Percentiles rank a stretch among this genome's conserved stretches.
phyloP scores from a whole-genome alignment of 192 early-diverging fungal species.

The Coemansia sp. region DNA sequence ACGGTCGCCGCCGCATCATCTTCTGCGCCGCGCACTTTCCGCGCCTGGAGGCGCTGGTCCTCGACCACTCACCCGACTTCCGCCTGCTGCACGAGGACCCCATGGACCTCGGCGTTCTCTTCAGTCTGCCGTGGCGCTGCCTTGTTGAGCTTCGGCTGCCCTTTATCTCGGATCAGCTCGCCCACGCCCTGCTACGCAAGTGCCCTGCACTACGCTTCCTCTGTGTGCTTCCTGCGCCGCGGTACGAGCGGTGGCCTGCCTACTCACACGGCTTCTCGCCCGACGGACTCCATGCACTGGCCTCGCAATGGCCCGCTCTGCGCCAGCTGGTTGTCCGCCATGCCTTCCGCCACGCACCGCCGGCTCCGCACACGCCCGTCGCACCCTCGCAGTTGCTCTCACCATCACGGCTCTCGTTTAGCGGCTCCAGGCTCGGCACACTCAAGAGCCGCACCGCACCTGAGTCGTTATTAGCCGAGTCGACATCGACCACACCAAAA shows the following conservation, averaged over 20 bases:
- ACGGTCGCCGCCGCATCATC: slow-evolving; percentile 26
- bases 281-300: slow-evolving; percentile 27
- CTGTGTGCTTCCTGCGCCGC: slow-evolving; percentile 36
- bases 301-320: slow-evolving; percentile 35
- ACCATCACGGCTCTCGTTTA: slow-evolving; percentile 29
- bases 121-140: slow-evolving; percentile 37
- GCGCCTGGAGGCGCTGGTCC: slow-evolving; percentile 31
- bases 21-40: slow-evolving; percentile 52
- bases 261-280: slow-evolving; percentile 44
- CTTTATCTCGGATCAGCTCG: slow-evolving; percentile 37
- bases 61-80: slow-evolving; percentile 47
- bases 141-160: slow-evolving; percentile 46
- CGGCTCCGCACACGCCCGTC: not conserved
- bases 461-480: not conserved
- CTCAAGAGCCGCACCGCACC: not conserved
- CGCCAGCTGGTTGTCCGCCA: slow-evolving; percentile 40
- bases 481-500: not conserved
- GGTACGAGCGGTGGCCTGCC: slow-evolving; percentile 49
- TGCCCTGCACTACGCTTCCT: slow-evolving; percentile 42
- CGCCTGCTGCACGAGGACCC: slow-evolving; percentile 16
- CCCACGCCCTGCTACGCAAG: slow-evolving; percentile 27
- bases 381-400: slow-evolving; percentile 9
- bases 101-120: slow-evolving; percentile 43
- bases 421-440: slow-evolving; percentile 17
- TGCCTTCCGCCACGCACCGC: slow-evolving; percentile 33